Evolutionary conservation across 768 basidiomycete species (phyloP), one percentile per base, ranked within the genome.

Genomic region (Psilocybe sp.): DNA sequence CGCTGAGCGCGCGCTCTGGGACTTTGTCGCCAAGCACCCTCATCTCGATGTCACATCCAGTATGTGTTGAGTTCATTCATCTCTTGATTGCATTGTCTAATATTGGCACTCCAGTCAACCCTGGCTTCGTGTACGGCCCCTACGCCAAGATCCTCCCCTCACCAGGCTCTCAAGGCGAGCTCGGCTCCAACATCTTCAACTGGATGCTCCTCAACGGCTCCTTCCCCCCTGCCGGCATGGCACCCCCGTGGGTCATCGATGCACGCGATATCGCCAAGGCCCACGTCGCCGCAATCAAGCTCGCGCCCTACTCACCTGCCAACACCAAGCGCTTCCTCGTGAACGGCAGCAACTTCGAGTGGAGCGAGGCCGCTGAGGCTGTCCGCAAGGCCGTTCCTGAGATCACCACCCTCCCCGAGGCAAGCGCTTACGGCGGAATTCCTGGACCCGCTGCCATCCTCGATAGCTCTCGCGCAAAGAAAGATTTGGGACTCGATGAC

Each of bases 1-100:
- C 9, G 67, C 72, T 5, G 75, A 77, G 55, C 54, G 56, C 19
- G 69, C 70, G 2, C 64, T 67, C 10, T 74, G 74, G 73, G 58
- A 70, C 12, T 72, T 72, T 46, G 72, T 64, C 6, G 56, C 60
- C 36, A 53, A 63, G 18, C 66, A 75, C 50, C 66, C 71, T 13
- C 41, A 67, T n/a, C 51, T 73, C 31, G 70, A 71, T 41, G 40
- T 74, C 44, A 61, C 67, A 12, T 66, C 70, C 19, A 60, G 73
- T 74, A 49, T 43, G 71, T 62, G 7, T 4, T 34, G 18, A 34
- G 32, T 15, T 36, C 18, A 32, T 28, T 40, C 20, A 14, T 4
- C 23, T 28, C 4, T 31, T 12, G n/a, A 7, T 2, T 19, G 12
- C 13, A 16, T 37, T 8, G 9, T 23, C 23, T 12, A 8, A 44